Base-by-base conservation (phyloP, 2,329 filamentous ascomycete species). In the Penicillium palitans region DNA sequence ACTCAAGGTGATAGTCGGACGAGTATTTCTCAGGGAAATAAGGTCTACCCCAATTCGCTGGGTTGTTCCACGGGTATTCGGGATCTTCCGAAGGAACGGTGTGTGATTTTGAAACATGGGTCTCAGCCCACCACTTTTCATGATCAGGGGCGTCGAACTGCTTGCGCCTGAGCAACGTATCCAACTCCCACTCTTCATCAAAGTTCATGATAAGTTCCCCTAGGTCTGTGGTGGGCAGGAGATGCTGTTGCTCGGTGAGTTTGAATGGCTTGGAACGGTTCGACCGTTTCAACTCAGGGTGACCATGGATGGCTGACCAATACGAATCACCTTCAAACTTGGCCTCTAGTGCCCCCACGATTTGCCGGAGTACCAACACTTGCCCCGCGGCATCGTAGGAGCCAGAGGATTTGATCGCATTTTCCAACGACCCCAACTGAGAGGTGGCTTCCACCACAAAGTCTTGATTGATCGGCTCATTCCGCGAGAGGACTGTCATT, bases 401-500 rank as follows among this genome's bases (percentile, higher is more conserved):
- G 6, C 35, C 21, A 37, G 35, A 37, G n/a, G 25, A 39, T 17
- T 31, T 21, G 29, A 41, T 42, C 12, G 31, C n/a, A 6, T 19
- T 53, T 2, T 45, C 51, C 35, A 52, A 39, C 1, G 31, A 46
- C 2, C 12, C 45, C 37, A 48, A 21, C 25, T 51, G 45, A 44
- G 33, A 58, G 21, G 21, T 64, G 9, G 68, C 66, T 55, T 78
- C 76, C 19, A 69, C 70, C 2, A 75, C 60, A 29, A 78, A 70
- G 48, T 73, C 67, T 25, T 55, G 67, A 40, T 58, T 68, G 25
- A 72, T 55, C 13, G 71, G 68, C 33, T 70, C 73, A 3, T 62
- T 59, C 29, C 75, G 72, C 29, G 71, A 66, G 25, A 78, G 63
- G n/a, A 67, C 72, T 2, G 74, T 73, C 52, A 76, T 52, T 41